Conservation (phyloP, 1,284 basidiomycete species). For the Sporisorium reilianum region DNA sequence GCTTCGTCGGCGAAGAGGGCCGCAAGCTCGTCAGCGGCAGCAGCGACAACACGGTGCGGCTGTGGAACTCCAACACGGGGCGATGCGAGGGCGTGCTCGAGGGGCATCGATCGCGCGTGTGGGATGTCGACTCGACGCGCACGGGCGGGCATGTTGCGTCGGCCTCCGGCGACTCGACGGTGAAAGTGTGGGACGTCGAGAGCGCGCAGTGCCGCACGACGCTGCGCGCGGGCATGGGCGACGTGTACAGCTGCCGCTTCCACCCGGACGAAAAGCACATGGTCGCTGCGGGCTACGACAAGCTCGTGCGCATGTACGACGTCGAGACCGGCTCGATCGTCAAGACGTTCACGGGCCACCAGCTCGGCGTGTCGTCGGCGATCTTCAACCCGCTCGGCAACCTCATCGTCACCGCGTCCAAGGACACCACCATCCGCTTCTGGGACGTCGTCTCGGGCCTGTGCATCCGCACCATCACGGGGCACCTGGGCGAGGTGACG, state of each 20-base stretch:
- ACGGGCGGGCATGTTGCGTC: constrained; percentile 66
- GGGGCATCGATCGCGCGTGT: constrained; percentile 71
- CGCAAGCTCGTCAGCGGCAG: constrained; percentile 70
- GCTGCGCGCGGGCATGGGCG: constrained; percentile 65
- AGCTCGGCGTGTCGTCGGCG: constrained; percentile 70
- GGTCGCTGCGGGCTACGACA: constrained; percentile 72
- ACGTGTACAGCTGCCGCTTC: constrained; percentile 72
- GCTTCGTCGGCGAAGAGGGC: constrained; percentile 70
- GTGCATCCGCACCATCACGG: constrained; percentile 70
- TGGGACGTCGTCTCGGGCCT: constrained; percentile 73
- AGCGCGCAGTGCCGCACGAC: constrained; percentile 45
- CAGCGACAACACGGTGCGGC: constrained; percentile 66
- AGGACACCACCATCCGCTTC: constrained; percentile 72
- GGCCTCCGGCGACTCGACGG: constrained; percentile 71
- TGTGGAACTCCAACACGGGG: constrained; percentile 64
- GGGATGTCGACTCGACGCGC: constrained; percentile 70
- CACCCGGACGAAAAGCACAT: constrained; percentile 69
- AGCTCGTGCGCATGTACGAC: constrained; percentile 72
- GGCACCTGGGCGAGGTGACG: constrained; percentile 72
- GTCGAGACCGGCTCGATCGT: constrained; percentile 70
- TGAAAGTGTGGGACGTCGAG: constrained; percentile 71
- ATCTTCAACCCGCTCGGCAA: constrained; percentile 71
- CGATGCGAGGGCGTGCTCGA: constrained; percentile 60
- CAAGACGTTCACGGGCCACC: constrained; percentile 72
- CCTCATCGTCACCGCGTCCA: constrained; percentile 71